Evolutionary conservation across 2,329 filamentous ascomycete genomes (phyloP), one percentile per base, ranked within the genome.

Genomic region (Simplicillium sp.): DNA sequence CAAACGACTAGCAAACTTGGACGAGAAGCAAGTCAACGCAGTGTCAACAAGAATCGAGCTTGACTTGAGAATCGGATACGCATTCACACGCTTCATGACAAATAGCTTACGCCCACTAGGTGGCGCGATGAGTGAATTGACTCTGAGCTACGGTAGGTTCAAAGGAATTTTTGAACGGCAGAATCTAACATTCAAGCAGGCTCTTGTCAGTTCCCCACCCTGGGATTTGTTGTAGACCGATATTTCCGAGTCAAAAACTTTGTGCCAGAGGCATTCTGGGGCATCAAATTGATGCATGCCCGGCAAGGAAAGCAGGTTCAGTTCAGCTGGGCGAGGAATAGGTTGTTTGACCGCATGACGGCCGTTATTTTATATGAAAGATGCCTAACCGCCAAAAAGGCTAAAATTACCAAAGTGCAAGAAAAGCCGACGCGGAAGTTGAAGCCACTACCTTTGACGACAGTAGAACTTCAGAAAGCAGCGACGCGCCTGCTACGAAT

Each of bases 201-300:
- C 13, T 95, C 89, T 4, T 98, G 92, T 50, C 92, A 98, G 58
- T 98, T 98, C 54, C 92, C 92, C 2, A 97, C 92, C 0, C 71
- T 98, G 5, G 92, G 92, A 0, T 98, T 98, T 50, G 90, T 98
- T 2, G 92, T 98, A 7, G 92, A 98, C 60, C 80, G 90, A 37
- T 98, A 97, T 59, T 87, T 95, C 52, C 81, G 86, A 38, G 92
- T 98, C 39, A 82, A 87, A 47, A 95, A 94, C 51, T 98, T 98
- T 59, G 80, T 92, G 1, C 84, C 90, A 0, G 92, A 98, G 56
- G 68, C 77, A 0, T 98, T 97, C 60, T 98, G 92, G 92, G 75
- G 76, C 44, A 94, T 98, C 67, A 90, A 83, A 51, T 73, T 98
- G 32, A 80, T 78, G 54, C 85, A 96, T 53, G 75, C 70, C 34